Conservation (phyloP, 1,139 yeast genomes). For the Candida albicans region DNA sequence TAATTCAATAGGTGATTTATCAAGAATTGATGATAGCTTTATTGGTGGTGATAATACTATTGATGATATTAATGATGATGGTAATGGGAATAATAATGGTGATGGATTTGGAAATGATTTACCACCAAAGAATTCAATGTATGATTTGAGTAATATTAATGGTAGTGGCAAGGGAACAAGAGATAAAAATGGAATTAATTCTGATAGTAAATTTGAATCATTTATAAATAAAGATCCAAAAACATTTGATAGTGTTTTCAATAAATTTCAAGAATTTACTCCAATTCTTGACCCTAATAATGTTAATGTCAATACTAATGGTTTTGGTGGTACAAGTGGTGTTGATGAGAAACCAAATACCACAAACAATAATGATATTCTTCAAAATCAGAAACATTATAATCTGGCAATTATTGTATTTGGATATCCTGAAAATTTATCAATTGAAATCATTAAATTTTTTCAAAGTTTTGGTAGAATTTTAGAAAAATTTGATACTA, state of each 20-base stretch:
- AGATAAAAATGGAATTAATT: constrained; percentile 21
- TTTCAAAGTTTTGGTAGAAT: constrained; percentile 81
- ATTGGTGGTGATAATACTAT: constrained; percentile 28
- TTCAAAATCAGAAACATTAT: constrained; percentile 4
- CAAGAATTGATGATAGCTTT: constrained; percentile 31
- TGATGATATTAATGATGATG: constrained; percentile 24
- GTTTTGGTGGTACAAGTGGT: constrained; percentile 5
- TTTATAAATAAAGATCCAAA: constrained; percentile 49
- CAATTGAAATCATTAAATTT: constrained; percentile 66
- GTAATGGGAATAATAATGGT: constrained; percentile 22
- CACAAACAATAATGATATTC: background rate
- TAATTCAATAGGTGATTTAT: constrained; percentile 24
- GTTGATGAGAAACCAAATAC: no score
- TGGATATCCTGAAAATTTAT: constrained; percentile 81
- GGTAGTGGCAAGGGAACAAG: constrained; percentile 20
- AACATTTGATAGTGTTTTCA: constrained; percentile 46
- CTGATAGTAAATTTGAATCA: constrained; percentile 21
- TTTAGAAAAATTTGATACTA: constrained; percentile 66
- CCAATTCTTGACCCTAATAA: background rate
- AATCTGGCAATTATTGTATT: constrained; percentile 74
- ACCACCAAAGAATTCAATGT: constrained; percentile 64
- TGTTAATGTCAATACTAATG: constrained; percentile 1
- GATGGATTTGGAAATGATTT: constrained; percentile 33
- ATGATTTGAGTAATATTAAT: constrained; percentile 57
- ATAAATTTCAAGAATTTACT: constrained; percentile 21